Evolutionary conservation across 83 land plant genomes (phyloP).

Genomic region (Isoetes engelmannii): DNA sequence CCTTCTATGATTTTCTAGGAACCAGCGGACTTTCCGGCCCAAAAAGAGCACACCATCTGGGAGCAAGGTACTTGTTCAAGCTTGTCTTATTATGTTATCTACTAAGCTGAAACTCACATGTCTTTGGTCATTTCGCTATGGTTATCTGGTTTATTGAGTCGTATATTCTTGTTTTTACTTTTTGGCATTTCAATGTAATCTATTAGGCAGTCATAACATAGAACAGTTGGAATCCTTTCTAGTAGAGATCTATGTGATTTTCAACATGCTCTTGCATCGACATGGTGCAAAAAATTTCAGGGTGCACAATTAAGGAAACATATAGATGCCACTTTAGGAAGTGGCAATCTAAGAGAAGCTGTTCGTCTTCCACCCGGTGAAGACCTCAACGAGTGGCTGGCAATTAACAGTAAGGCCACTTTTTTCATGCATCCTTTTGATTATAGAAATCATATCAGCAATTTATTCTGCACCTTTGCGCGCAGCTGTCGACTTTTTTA

Average conservation of each 20-base stretch:
- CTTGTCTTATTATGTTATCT: no score
- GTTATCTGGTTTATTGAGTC: no score
- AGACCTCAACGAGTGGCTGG: slow-evolving; percentile 92
- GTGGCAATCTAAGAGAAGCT: slow-evolving; percentile 94
- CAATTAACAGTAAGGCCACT: slow-evolving; percentile 70
- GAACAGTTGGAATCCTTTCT: no score
- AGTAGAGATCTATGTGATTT: no score
- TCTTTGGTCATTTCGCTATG: no score
- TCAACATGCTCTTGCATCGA: no score
- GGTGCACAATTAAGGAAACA: slow-evolving; percentile 92
- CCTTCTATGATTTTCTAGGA: slow-evolving; percentile 41
- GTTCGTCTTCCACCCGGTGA: slow-evolving; percentile 98
- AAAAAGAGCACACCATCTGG: slow-evolving; percentile 95
- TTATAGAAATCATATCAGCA: neutral
- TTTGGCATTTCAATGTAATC: no score
- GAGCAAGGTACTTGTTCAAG: slow-evolving; percentile 60
- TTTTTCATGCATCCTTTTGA: slow-evolving; percentile 7
- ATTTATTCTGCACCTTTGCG: neutral
- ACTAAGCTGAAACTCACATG: no score
- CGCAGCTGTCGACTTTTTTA: slow-evolving; percentile 99
- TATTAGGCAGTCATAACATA: no score
- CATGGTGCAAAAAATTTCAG: slow-evolving; percentile 27
- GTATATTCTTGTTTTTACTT: no score
- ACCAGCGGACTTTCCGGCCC: slow-evolving; percentile 90
- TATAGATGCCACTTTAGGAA: slow-evolving; percentile 95